A percentile compares a stretch with the other conserved stretches of the same genome.
These are phyloP conservation scores for Symmetrospora coprosmae DNA, from an alignment of 768 basidiomycete species.

Conservation along the genomic window DNA sequence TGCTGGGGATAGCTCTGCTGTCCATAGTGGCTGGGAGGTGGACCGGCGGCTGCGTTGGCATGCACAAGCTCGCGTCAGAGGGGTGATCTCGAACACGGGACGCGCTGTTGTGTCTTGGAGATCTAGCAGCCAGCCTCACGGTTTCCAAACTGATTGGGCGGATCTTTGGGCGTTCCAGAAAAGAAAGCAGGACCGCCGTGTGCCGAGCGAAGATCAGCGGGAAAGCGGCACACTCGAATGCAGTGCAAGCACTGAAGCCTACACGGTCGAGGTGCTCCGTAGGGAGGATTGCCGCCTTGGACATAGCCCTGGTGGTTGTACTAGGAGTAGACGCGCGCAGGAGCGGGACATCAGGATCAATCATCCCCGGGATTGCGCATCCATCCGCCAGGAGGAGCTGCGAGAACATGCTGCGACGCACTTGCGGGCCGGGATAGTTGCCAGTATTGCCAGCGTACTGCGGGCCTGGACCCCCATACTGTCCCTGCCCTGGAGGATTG, in stretches of 20 bases:
- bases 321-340: too few relatives aligned
- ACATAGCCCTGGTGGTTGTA: constrained; percentile 16
- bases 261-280: constrained; percentile 5
- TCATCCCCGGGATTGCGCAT: too few relatives aligned
- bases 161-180: too few relatives aligned
- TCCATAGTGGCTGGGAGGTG: constrained; percentile 1
- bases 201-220: too few relatives aligned
- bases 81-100: too few relatives aligned
- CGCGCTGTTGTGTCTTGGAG: too few relatives aligned
- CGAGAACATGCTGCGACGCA: too few relatives aligned
- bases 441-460: not conserved
- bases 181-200: not conserved
- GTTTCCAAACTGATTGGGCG: constrained; percentile 8
- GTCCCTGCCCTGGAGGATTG: not conserved
- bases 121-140: too few relatives aligned
- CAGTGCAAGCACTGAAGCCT: not conserved
- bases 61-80: too few relatives aligned
- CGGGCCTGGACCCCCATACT: not conserved
- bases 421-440: not conserved
- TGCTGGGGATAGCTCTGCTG: not conserved
- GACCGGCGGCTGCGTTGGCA: not conserved
- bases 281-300: not conserved
- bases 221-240: too few relatives aligned
- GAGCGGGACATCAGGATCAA: too few relatives aligned
- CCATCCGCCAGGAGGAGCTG: too few relatives aligned